Evolutionary conservation across 768 basidiomycete species (phyloP).

Genomic region (Phaeotremella fagi): DNA sequence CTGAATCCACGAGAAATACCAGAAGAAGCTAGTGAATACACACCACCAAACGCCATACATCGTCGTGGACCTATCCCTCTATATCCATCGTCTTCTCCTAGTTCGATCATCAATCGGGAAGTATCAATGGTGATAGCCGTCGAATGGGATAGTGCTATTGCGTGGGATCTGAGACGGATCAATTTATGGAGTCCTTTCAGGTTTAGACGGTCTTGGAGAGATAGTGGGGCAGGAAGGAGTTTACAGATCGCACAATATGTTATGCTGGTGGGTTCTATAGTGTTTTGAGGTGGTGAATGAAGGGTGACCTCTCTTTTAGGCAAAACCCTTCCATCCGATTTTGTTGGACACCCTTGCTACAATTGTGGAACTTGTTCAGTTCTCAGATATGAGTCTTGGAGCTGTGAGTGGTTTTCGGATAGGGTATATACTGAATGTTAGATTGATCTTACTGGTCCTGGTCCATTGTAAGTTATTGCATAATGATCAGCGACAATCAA

Average conservation of each 20-base stretch:
- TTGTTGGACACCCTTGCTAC: slow-evolving; percentile 19
- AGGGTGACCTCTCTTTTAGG: slow-evolving; percentile 3
- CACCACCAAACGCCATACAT: background rate
- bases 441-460: slow-evolving; percentile 26
- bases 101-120: slow-evolving; percentile 12
- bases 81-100: background rate
- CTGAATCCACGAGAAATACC: slow-evolving; percentile 1
- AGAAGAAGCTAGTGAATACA: background rate
- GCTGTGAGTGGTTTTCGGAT: slow-evolving; percentile 6
- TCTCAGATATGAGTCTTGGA: slow-evolving; percentile 2
- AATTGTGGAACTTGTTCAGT: slow-evolving; percentile 8
- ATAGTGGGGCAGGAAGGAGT: slow-evolving; percentile 6
- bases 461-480: slow-evolving; percentile 19
- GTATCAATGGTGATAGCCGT: slow-evolving; percentile 20
- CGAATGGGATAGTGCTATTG: slow-evolving; percentile 21
- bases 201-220: slow-evolving; percentile 9
- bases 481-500: background rate
- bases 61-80: background rate
- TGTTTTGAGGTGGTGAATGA: background rate
- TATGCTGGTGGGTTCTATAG: slow-evolving; percentile 6
- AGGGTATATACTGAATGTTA: background rate
- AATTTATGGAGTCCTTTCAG: slow-evolving; percentile 11
- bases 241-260: slow-evolving; percentile 18
- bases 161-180: slow-evolving; percentile 3
- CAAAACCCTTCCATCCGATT: slow-evolving; percentile 24